Evolutionary conservation across 1,284 basidiomycete species (phyloP).

Genomic region (Tilletia caries): DNA sequence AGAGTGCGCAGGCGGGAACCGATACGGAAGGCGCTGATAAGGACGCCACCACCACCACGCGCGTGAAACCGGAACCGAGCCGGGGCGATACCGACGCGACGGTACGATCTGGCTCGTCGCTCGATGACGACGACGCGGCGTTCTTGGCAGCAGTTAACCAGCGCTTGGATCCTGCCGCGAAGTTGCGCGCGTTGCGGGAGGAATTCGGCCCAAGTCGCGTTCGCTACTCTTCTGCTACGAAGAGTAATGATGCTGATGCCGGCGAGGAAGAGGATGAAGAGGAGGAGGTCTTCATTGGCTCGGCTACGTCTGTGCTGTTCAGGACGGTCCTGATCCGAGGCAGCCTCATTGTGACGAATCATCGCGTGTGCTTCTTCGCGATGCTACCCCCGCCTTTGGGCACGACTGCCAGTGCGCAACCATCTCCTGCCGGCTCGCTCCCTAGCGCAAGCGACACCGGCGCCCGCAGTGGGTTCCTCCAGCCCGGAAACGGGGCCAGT

Average conservation of each 20-base stretch:
- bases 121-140: conserved; percentile 12
- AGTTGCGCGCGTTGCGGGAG: conserved; percentile 27
- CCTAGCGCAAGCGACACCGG: not conserved
- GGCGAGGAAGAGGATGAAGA: conserved; percentile 28
- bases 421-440: not conserved
- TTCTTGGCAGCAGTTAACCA: conserved; percentile 16
- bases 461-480: not conserved
- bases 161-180: conserved; percentile 16
- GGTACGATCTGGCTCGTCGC: conserved; percentile 15
- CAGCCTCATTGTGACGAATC: conserved; percentile 37
- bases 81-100: not conserved
- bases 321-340: conserved; percentile 44
- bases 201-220: conserved; percentile 34
- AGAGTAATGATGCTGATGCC: not conserved
- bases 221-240: conserved; percentile 18
- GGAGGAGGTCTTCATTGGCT: conserved; percentile 27
- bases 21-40: not conserved
- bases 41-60: too few species aligned
- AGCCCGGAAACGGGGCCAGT: not conserved
- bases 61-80: not conserved
- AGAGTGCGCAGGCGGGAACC: not conserved
- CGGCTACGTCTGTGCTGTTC: conserved; percentile 27
- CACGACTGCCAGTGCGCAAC: conserved; percentile 18
- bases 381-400: conserved; percentile 23
- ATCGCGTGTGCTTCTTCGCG: conserved; percentile 44